A percentile compares a stretch with the other conserved stretches of the same genome.
These are phyloP conservation scores for Sarocladium brachiariae DNA, from an alignment of 2,329 filamentous ascomycete species.

Conservation along the genomic window DNA sequence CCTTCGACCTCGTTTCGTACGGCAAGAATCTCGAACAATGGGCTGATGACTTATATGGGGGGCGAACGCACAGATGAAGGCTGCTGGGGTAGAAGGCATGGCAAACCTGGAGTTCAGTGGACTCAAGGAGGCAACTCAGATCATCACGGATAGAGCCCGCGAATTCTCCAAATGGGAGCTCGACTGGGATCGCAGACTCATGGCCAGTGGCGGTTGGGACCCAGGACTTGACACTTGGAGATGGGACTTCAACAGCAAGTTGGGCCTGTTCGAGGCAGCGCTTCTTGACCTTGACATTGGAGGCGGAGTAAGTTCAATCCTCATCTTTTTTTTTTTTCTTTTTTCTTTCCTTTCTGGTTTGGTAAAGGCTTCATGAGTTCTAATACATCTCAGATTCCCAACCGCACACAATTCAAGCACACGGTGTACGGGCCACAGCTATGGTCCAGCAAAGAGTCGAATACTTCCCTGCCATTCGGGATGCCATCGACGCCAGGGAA, in stretches of 20 bases:
- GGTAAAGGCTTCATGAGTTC: background rate
- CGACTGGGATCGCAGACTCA: slow-evolving; percentile 67
- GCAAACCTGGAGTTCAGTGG: slow-evolving; percentile 23
- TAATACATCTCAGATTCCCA: slow-evolving; percentile 55
- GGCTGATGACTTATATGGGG: slow-evolving; percentile 58
- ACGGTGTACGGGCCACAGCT: slow-evolving; percentile 78
- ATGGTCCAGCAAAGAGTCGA: slow-evolving; percentile 48
- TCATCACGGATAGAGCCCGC: slow-evolving; percentile 43
- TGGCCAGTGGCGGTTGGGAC: slow-evolving; percentile 71
- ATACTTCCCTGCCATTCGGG: slow-evolving; percentile 66
- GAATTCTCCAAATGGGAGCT: slow-evolving; percentile 71
- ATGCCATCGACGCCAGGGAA: slow-evolving; percentile 65
- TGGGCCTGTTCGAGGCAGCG: slow-evolving; percentile 75
- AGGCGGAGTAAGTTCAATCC: slow-evolving; percentile 60
- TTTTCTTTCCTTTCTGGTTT: too few species aligned
- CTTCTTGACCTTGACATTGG: slow-evolving; percentile 67
- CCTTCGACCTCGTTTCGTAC: slow-evolving; percentile 74
- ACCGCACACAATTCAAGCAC: slow-evolving; percentile 90
- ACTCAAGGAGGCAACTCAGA: slow-evolving; percentile 48
- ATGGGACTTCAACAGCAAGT: slow-evolving; percentile 69
- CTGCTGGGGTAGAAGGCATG: slow-evolving; percentile 21
- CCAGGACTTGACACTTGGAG: slow-evolving; percentile 57
- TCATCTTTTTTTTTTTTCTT: background rate
- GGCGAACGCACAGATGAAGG: slow-evolving; percentile 46
- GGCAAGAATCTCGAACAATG: slow-evolving; percentile 58